These are phyloP conservation scores for Podospora comata DNA, from an alignment of 495 filamentous ascomycete species.

Conservation along the genomic window DNA sequence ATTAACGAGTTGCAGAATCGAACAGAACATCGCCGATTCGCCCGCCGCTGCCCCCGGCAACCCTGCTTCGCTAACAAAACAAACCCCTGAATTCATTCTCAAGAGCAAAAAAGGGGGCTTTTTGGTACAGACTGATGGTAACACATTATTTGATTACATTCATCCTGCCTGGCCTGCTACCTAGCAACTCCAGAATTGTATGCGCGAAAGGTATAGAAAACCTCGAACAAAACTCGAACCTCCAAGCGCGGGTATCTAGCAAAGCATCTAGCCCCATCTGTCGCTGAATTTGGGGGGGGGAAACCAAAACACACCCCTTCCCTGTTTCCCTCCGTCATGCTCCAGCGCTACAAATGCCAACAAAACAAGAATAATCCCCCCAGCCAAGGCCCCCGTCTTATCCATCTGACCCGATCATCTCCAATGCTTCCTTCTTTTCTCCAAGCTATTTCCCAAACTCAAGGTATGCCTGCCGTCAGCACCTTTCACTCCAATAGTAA, in stretches of 20 bases:
- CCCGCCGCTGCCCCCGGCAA: constrained; percentile 6
- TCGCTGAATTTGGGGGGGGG: neutral
- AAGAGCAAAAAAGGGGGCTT: neutral
- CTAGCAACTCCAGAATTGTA: neutral
- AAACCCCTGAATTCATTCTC: constrained; percentile 5
- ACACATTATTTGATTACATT: neutral
- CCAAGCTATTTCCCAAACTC: neutral
- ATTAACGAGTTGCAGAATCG: neutral
- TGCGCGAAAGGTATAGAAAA: neutral
- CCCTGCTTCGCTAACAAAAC: neutral
- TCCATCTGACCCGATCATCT: neutral
- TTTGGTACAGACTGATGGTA: neutral
- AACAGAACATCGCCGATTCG: constrained; percentile 10
- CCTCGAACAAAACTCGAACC: neutral
- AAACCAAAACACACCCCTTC: neutral
- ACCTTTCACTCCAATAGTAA: neutral
- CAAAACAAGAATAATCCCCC: neutral
- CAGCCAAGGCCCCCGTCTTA: neutral
- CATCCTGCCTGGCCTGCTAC: neutral
- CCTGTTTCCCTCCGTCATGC: neutral
- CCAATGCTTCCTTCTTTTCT: neutral
- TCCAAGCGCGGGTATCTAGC: neutral
- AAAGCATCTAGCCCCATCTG: neutral
- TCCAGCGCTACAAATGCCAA: neutral
- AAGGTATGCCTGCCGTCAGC: neutral